Evolutionary conservation across 1,284 basidiomycete genomes (phyloP), one percentile per base, ranked within the genome.

Genomic region (Meira miltonrushii): DNA sequence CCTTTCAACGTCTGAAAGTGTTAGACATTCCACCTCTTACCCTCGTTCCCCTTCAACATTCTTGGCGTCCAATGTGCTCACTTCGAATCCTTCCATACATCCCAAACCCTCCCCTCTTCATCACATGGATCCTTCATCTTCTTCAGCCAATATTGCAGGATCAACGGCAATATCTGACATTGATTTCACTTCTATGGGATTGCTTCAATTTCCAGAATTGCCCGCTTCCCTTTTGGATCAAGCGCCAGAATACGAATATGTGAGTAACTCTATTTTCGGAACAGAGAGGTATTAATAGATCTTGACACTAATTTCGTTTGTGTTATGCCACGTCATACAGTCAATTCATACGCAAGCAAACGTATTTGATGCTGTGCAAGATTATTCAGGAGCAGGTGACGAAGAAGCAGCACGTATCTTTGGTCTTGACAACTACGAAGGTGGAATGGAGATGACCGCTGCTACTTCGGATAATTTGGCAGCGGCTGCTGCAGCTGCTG

Each of bases 261-360:
- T 77, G 61, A 68, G 74, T 74, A 21, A 21, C 8, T 25, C 10
- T 6, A 25, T n/a, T n/a, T 21, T 9, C 17, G 6, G 17, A 33
- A 21, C 19, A 11, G 54, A 56, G 37, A 21, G 39, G 10, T 19
- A 19, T 51, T 10, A 23, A 44, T 15, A 37, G 37, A 60, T 50
- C 25, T 11, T 12, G 8, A 12, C 37, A 23, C 13, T 48, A 21
- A 41, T 15, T 39, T 57, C 51, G 4, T 38, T n/a, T 25, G 17
- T 49, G 11, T 48, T 39, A 33, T 44, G 21, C 15, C 12, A 17
- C 43, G 13, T 44, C 37, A 17, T 11, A 15, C 53, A 75, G 72
- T 77, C 74, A 5, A 55, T 62, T 0, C 73, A 77, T 55, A 75
- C 73, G 2, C 68, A 69, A 39, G 51, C 71, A 33, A 75, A 72